phyloP scores from a whole-genome alignment of 805 yeast species.

The Yarrowia sp. region DNA sequence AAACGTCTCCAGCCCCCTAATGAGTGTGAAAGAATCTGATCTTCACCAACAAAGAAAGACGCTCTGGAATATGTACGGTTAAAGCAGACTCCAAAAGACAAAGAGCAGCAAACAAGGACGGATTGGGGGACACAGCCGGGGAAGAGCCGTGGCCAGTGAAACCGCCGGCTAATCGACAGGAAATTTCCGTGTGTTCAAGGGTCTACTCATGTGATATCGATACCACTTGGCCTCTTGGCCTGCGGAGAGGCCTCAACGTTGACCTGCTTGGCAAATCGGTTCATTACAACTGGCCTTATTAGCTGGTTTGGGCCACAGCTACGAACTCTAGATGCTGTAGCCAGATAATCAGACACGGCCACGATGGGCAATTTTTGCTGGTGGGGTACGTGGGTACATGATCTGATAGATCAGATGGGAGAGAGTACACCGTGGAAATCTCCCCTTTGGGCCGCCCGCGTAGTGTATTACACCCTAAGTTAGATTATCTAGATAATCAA shows the following conservation, averaged over 20 bases:
- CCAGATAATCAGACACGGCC: conserved; percentile 5
- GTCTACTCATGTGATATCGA: no score
- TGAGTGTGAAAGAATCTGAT: conserved; percentile 8
- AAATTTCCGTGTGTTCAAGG: not conserved
- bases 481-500: conserved; percentile 5
- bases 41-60: not conserved
- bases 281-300: not conserved
- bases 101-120: not conserved
- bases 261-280: conserved; percentile 5
- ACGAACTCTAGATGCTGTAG: conserved; percentile 16
- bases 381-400: not conserved
- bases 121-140: not conserved
- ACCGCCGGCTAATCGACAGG: not conserved
- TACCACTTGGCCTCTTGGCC: not conserved
- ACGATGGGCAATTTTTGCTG: not conserved
- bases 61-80: conserved; percentile 6
- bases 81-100: not conserved
- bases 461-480: not conserved
- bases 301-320: no score
- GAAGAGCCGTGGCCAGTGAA: not conserved
- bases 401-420: not conserved
- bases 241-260: not conserved
- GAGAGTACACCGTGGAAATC: not conserved
- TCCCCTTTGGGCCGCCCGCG: no score
- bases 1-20: conserved; percentile 16